Conservation (phyloP, 106 monocot genomes). For the Vanilla planifolia region DNA sequence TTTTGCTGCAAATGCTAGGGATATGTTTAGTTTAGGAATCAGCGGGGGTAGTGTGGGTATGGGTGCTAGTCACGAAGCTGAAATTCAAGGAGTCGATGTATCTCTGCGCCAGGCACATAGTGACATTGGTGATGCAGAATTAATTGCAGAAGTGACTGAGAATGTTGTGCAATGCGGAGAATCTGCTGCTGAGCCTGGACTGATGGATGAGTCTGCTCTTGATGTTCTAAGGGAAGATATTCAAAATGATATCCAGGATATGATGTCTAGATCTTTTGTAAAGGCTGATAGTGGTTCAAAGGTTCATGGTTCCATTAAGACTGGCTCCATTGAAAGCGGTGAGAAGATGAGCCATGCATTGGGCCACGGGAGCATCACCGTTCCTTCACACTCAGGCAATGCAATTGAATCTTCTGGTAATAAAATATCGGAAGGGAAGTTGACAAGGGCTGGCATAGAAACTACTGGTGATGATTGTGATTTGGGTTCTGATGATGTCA, state of each 20-base stretch:
- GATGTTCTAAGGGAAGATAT: conserved; percentile 72
- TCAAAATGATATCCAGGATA: conserved; percentile 93
- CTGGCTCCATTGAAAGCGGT: conserved; percentile 87
- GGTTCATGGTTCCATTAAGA: conserved; percentile 79
- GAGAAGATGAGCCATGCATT: conserved; percentile 52
- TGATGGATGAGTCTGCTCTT: conserved; percentile 87
- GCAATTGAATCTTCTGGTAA: conserved; percentile 65
- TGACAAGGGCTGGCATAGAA: conserved; percentile 57
- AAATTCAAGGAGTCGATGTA: conserved; percentile 83
- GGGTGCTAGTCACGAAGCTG: conserved; percentile 98
- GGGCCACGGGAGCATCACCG: conserved; percentile 43
- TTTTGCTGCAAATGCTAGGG: conserved; percentile 57
- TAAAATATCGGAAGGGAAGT: conserved; percentile 80
- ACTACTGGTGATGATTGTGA: conserved; percentile 26
- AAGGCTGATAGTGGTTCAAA: conserved; percentile 95
- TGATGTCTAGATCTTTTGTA: conserved; percentile 70
- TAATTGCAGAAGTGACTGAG: conserved; percentile 81
- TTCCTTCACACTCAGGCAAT: conserved; percentile 97
- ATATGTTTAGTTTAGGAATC: conserved; percentile 82
- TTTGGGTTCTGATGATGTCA: conserved; percentile 40
- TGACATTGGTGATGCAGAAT: conserved; percentile 64
- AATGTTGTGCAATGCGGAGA: conserved; percentile 88
- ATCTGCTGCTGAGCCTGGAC: conserved; percentile 73
- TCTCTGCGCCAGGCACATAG: conserved; percentile 62
- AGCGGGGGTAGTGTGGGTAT: conserved; percentile 97